Base-by-base conservation (phyloP, 805 yeast genomes). In the Metschnikowia peoriensis region DNA sequence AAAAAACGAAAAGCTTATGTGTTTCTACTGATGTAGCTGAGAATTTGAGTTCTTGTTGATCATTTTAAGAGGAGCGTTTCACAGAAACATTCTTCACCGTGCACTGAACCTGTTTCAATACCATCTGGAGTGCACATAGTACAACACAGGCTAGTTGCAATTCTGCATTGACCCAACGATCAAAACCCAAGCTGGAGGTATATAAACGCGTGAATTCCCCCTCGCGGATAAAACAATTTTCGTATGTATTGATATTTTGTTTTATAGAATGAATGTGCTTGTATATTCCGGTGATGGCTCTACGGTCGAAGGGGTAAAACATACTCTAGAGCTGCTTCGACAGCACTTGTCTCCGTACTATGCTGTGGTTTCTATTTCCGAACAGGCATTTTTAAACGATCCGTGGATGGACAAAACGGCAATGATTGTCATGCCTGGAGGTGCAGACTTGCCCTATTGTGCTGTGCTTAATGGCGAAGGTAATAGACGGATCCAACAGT, bases 361-460 rank as follows among this genome's bases (percentile, higher is more conserved):
- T 67, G 96, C 97, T 0, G 97, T 94, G 4, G 75, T 83, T 16
- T 77, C 88, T 1, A 86, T 89, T 0, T 82, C 83, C 34, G 83
- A 88, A 15, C 67, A 71, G 14, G 81, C 87, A 0, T 64, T 94
- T 16, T 68, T 79, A 47, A 78, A 82, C 22, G 97, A 94, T 62
- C 64, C 99, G 0, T 94, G 99, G 99, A 78, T 79, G 56, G 62
- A 80, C 7, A 88, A 88, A 62, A 88, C 97, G 0, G 74, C 96
- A 0, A 72, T 89, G 57, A 65, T 94, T 41, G 96, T 91, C 1
- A 68, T 94, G 28, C 99, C 99, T 0, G 99, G 99, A 4, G 99
- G 99, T 7, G 97, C 98, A 0, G 99, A 94, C 66, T 71, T 90
- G 47, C 97, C 97, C 0, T 82, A 86, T 59, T 89, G 96, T 57